These are phyloP conservation scores for Geotrichum phurueaensis DNA, from an alignment of 1,139 yeast species.

Conservation along the genomic window DNA sequence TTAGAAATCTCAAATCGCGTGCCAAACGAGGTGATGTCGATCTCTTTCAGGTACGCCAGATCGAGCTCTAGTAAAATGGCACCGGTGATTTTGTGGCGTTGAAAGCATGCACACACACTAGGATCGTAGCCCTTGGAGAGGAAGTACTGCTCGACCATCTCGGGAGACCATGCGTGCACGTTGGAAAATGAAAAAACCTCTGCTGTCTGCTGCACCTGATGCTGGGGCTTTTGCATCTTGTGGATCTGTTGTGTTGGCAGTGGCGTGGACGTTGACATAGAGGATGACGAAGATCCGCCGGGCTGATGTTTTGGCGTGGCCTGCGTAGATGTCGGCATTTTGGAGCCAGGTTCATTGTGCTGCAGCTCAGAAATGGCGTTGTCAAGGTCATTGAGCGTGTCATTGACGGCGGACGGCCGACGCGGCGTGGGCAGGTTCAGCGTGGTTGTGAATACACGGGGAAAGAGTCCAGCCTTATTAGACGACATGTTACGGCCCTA, in stretches of 20 bases:
- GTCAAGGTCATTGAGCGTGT: constrained; percentile 75
- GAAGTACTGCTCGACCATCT: constrained; percentile 76
- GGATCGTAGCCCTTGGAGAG: constrained; percentile 66
- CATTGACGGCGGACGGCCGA: constrained; percentile 36
- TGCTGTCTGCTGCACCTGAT: constrained; percentile 17
- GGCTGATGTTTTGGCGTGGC: constrained; percentile 17
- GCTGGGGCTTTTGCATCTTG: neutral
- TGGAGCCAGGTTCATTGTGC: constrained; percentile 2
- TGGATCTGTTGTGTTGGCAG: constrained; percentile 11
- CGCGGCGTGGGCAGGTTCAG: constrained; percentile 26
- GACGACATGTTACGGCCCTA: constrained; percentile 70
- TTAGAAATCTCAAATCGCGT: constrained; percentile 87
- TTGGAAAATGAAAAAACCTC: constrained; percentile 4
- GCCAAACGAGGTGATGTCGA: constrained; percentile 89
- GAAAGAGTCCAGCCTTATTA: constrained; percentile 76
- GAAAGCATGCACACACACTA: constrained; percentile 68
- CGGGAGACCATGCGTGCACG: constrained; percentile 65
- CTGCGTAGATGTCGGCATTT: constrained; percentile 21
- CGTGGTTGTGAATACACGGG: constrained; percentile 58
- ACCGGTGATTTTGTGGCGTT: constrained; percentile 85
- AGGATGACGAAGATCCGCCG: constrained; percentile 3
- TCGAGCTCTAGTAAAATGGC: constrained; percentile 78
- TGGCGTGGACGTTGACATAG: neutral
- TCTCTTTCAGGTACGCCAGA: constrained; percentile 76
- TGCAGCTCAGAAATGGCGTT: constrained; percentile 67